Evolutionary conservation across 306 rosid species (phyloP), one percentile per base, ranked within the genome.

Genomic region (Ammopiptanthus mongolicus): DNA sequence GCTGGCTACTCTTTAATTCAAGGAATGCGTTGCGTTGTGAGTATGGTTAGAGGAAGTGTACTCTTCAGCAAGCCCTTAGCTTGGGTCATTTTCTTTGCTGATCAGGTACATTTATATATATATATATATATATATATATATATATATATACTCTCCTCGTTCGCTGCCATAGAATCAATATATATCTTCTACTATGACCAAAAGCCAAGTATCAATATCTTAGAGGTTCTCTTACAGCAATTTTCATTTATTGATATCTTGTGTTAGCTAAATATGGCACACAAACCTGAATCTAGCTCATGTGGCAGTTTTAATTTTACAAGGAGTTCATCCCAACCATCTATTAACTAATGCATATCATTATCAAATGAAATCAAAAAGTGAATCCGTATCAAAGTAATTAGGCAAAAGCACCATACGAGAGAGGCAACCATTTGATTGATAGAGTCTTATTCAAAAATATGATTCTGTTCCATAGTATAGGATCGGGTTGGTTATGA

Each of bases 51-150:
- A 58, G 96, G 97, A 75, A 37, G 47, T 81, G 87, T 75, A 46
- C 83, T 92, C 61, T 85, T 86, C 73, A 88, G 81, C 85, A 92
- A 88, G 84, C 89, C 93, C 77, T 80, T 86, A 53, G 96, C 97
- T 78, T 92, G 93, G 96, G 42, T 78, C 44, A 92, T 90, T 67
- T 92, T 90, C 89, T 86, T 91, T 10, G 88, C 56, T 68, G 93
- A 92, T 79, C 96, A 92, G 96, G 96, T 87, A 79, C 37, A 25
- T 6, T 4, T 3, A 21, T 17, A 8, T 51, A n/a, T 65, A 48
- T 41, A n/a, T 73, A 44, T n/a, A n/a, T 3, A 21, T 17, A 8
- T 51, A n/a, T 65, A 48, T 41, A n/a, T 73, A 44, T 3, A 21
- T 17, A 8, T 51, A n/a, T 65, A 48, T 41, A n/a, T 73, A 44